These are phyloP conservation scores for Orbilia blumenaviensis DNA, from an alignment of 2,329 filamentous ascomycete genomes.

Conservation along the genomic window DNA sequence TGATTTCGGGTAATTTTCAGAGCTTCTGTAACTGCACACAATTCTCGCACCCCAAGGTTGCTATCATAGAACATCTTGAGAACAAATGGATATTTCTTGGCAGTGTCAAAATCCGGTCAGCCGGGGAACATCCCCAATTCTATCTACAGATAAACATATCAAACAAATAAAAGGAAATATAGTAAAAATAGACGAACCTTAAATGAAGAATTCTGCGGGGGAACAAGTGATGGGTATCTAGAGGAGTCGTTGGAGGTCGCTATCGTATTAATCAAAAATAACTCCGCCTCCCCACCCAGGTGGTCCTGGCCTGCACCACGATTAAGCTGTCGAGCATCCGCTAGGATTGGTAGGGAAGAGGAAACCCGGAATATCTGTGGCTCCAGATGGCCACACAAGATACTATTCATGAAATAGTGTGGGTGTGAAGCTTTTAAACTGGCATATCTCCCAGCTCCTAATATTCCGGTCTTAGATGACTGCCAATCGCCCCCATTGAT, in stretches of 20 bases:
- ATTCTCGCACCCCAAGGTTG: not conserved
- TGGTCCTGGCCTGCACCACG: no score
- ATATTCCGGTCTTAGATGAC: not conserved
- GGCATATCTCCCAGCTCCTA: not conserved
- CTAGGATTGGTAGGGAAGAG: not conserved
- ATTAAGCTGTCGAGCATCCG: not conserved
- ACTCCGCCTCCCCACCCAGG: not conserved
- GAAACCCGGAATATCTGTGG: not conserved
- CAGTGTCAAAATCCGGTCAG: not conserved
- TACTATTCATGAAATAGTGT: not conserved
- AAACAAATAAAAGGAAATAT: no score
- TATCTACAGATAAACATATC: no score
- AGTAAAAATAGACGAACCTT: not conserved
- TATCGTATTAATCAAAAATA: not conserved
- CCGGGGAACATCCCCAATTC: no score
- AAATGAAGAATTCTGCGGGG: not conserved
- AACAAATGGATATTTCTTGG: not conserved
- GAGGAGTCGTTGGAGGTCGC: no score
- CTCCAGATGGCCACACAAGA: not conserved
- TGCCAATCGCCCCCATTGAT: not conserved
- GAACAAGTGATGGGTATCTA: no score
- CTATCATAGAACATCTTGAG: not conserved
- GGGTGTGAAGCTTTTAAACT: not conserved
- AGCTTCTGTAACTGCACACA: not conserved
- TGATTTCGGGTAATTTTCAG: not conserved